A percentile compares a stretch with the other conserved stretches of the same genome.
Evolutionary conservation across 768 basidiomycete species (phyloP).

Genomic region (Amanita rimosa): DNA sequence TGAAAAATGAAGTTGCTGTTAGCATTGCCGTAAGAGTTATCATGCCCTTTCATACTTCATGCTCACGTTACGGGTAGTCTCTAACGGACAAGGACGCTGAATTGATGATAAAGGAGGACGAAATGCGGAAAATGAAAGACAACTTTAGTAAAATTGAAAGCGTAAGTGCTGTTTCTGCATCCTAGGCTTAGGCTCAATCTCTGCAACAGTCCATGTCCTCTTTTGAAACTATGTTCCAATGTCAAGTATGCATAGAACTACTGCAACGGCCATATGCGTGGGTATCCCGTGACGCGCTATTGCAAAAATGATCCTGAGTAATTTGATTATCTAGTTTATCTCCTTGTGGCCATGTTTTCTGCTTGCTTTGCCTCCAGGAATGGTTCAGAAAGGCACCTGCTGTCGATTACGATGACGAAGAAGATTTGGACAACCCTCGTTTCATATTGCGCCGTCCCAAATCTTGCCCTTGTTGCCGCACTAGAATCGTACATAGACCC

Average conservation of each 20-base stretch:
- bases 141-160: slow-evolving; percentile 46
- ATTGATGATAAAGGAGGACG: slow-evolving; percentile 26
- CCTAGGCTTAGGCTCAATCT: background rate
- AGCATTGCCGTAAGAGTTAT: background rate
- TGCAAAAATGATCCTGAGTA: background rate
- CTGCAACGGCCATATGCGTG: slow-evolving; percentile 57
- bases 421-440: slow-evolving; percentile 22
- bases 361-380: slow-evolving; percentile 57
- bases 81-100: slow-evolving; percentile 1
- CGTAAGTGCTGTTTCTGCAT: slow-evolving; percentile 21
- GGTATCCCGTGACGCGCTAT: slow-evolving; percentile 15
- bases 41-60: background rate
- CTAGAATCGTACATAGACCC: slow-evolving; percentile 44
- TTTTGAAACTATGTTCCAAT: slow-evolving; percentile 51
- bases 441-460: slow-evolving; percentile 51
- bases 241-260: slow-evolving; percentile 72
- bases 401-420: slow-evolving; percentile 19
- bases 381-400: slow-evolving; percentile 68
- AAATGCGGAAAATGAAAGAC: slow-evolving; percentile 30
- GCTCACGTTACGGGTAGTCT: background rate
- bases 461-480: slow-evolving; percentile 64
- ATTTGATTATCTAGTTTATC: slow-evolving; percentile 35
- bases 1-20: slow-evolving; percentile 29
- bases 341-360: slow-evolving; percentile 75
- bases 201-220: slow-evolving; percentile 35